A percentile compares a stretch with the other conserved stretches of the same genome.
phyloP scores from a whole-genome alignment of 768 basidiomycete species.

The Naganishia vaughanmartiniae region DNA sequence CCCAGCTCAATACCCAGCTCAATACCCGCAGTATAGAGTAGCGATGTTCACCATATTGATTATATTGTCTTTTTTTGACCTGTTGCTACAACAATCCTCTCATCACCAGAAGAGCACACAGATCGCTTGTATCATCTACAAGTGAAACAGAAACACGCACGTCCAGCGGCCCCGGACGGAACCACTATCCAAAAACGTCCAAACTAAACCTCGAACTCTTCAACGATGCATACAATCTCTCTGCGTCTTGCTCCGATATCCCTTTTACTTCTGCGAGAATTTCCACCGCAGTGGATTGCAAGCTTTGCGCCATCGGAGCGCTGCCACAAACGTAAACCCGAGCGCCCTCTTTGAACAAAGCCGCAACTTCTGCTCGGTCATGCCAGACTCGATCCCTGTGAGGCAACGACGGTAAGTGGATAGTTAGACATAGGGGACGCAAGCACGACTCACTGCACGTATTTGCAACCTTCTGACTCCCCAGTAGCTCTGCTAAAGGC shows the following conservation, averaged over 20 bases:
- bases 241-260: constrained; percentile 47
- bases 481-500: constrained; percentile 54
- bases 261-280: constrained; percentile 48
- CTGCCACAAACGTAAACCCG: constrained; percentile 58
- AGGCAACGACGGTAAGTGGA: background rate
- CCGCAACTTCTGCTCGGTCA: constrained; percentile 53
- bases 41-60: too few relatives aligned
- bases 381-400: constrained; percentile 55
- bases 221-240: constrained; percentile 50
- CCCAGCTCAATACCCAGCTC: too few relatives aligned
- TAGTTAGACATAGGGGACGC: constrained; percentile 3
- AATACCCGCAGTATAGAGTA: too few relatives aligned
- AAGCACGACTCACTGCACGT: constrained; percentile 53
- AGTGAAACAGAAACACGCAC: background rate
- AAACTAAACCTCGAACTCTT: constrained; percentile 56
- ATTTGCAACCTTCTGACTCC: constrained; percentile 51
- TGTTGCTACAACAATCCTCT: too few relatives aligned
- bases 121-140: background rate
- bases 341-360: constrained; percentile 50
- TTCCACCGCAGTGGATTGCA: constrained; percentile 53
- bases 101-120: background rate
- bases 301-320: constrained; percentile 53
- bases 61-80: too few relatives aligned
- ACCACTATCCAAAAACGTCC: constrained; percentile 56
- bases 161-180: background rate